Evolutionary conservation across 2,329 filamentous ascomycete genomes (phyloP).

Genomic region (Aureobasidium melanogenum): DNA sequence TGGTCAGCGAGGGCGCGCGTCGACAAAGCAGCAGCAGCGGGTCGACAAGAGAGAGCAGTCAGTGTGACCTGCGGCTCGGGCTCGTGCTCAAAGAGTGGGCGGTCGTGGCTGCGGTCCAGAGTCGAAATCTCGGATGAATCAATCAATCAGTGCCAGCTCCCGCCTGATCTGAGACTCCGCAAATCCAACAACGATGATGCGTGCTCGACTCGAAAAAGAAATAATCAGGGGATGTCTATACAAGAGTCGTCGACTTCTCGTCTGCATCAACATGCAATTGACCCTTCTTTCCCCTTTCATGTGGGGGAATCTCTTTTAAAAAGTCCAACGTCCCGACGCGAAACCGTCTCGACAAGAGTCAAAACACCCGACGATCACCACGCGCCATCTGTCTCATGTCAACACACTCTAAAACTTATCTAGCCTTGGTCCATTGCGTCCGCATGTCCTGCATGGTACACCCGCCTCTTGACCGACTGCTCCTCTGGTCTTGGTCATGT

Average conservation of each 20-base stretch:
- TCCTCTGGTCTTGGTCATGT: not conserved
- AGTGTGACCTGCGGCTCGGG: slow-evolving; percentile 4
- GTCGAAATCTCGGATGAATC: slow-evolving; percentile 7
- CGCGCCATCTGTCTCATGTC: not conserved
- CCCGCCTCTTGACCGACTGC: not conserved
- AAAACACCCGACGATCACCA: not conserved
- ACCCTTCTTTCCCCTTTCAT: slow-evolving; percentile 5
- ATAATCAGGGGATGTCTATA: not conserved
- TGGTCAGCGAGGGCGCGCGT: not conserved
- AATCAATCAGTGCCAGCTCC: not conserved
- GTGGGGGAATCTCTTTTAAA: slow-evolving; percentile 2
- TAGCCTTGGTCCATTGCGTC: not conserved
- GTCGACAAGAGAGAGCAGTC: slow-evolving; percentile 3
- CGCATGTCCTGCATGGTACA: not conserved
- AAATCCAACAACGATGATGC: not conserved
- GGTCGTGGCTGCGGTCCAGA: slow-evolving; percentile 1
- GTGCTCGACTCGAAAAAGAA: not conserved
- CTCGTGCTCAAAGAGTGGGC: not conserved
- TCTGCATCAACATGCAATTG: not conserved
- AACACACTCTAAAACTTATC: not conserved
- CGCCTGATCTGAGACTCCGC: not conserved
- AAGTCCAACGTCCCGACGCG: not conserved
- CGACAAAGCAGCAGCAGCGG: not conserved
- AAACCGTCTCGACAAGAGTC: not conserved
- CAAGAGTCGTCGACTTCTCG: not conserved